phyloP scores from a whole-genome alignment of 306 rosid species.

The Albizia julibrissin region DNA sequence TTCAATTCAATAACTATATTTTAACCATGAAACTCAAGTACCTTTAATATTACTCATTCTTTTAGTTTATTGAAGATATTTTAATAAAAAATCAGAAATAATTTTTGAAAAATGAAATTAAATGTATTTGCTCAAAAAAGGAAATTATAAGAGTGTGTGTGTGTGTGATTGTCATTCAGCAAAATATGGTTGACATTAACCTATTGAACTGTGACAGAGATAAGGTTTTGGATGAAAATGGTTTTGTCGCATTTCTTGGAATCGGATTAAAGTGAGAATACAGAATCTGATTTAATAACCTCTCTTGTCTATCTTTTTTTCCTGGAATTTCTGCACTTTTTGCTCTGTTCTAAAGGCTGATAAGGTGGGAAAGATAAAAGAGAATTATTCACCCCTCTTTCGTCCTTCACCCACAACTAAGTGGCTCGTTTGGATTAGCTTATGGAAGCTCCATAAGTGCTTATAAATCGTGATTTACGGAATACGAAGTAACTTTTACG shows the following conservation, averaged over 20 bases:
- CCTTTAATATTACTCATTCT: not conserved
- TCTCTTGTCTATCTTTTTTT: conserved; percentile 22
- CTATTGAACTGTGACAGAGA: not conserved
- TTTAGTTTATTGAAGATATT: not conserved
- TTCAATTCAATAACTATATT: not conserved
- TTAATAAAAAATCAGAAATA: not conserved
- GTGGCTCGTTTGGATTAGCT: too few relatives aligned
- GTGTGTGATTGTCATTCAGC: not conserved
- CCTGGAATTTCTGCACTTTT: conserved; percentile 36
- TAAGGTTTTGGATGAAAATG: not conserved
- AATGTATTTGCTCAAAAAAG: not conserved
- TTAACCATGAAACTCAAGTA: not conserved
- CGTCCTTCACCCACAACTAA: conserved; percentile 24
- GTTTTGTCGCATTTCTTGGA: not conserved
- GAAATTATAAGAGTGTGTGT: not conserved
- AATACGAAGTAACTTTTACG: too few relatives aligned
- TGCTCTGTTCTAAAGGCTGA: conserved; percentile 31
- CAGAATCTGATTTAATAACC: conserved; percentile 32
- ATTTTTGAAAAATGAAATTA: not conserved
- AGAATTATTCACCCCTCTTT: conserved; percentile 35
- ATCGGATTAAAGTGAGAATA: conserved; percentile 15
- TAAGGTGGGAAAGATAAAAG: conserved; percentile 38
- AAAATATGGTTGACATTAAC: not conserved
- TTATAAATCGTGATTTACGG: too few relatives aligned
- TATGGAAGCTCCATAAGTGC: too few relatives aligned